Conservation (phyloP, 2,329 filamentous ascomycete species). For the Diaporthe citri region DNA sequence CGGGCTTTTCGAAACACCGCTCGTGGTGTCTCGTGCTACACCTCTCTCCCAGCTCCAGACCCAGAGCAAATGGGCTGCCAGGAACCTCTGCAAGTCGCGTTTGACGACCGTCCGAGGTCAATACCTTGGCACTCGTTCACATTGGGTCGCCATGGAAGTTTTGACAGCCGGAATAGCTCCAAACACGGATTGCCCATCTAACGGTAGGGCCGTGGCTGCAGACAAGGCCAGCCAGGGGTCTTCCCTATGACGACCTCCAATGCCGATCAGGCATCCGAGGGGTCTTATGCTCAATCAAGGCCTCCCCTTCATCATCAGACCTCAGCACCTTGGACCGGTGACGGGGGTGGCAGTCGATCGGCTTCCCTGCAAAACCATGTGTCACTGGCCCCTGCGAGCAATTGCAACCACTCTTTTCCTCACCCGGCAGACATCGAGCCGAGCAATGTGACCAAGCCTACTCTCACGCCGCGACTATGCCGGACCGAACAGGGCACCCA, state of each 20-base stretch:
- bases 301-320: neutral
- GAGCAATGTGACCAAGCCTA: conserved; percentile 10
- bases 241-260: conserved; percentile 20
- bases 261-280: conserved; percentile 10
- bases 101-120: conserved; percentile 30
- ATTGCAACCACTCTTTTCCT: neutral
- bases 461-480: neutral
- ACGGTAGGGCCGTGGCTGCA: conserved; percentile 24
- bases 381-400: neutral
- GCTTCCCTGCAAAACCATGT: neutral
- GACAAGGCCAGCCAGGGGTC: neutral
- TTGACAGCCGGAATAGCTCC: conserved; percentile 35
- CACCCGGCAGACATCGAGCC: conserved; percentile 15
- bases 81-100: conserved; percentile 20
- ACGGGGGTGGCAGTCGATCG: neutral
- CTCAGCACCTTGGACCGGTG: conserved; percentile 21
- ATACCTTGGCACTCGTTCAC: neutral
- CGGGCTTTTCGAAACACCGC: conserved; percentile 23
- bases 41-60: neutral
- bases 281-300: neutral
- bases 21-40: conserved; percentile 28
- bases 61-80: neutral
- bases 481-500: conserved; percentile 1
- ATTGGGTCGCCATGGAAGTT: conserved; percentile 10
- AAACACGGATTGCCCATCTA: conserved; percentile 18